Base-by-base conservation (phyloP, 2,329 filamentous ascomycete species). In the Trichoderma koningii region DNA sequence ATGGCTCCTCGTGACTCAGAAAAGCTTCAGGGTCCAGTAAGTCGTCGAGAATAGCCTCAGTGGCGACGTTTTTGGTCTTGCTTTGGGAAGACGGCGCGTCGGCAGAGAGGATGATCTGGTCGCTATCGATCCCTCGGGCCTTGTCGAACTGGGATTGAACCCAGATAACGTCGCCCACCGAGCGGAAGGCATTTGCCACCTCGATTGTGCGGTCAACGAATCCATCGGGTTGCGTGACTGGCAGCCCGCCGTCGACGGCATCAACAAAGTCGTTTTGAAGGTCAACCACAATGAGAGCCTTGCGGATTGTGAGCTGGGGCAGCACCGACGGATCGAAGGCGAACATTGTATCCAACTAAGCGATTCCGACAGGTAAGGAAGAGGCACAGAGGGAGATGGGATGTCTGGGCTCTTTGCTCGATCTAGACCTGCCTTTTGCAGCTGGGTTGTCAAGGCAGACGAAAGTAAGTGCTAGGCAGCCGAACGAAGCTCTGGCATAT, bases 191-290 rank as follows among this genome's bases (percentile, higher is more conserved):
- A 12, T 85, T 83, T 48, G 89, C 87, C 2, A 98, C 80, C 7
- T 83, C 77, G 21, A 87, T 79, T 48, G 93, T 85, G 30, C 85
- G 86, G 45, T 89, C 82, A 51, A 95, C 75, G 67, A 93, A 91
- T 10, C 86, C 85, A 4, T 83, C 77, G 3, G 87, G 86, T 50
- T 86, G 83, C 42, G 80, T 80, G 57, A 93, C 85, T 14, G 87
- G 84, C 21, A 97, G 77, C 28, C 87, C 85, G 63, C 91, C 90
- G 57, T 86, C 82, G 1, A 85, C 19, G 42, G 26, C 78, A 7
- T 86, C 82, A 65, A 96, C 79, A 72, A 98, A 97, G 75, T 97
- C 94, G 71, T 96, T 92, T 73, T 98, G 95, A 42, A 96, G 85
- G 72, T 97, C 94, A 68, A 97, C 83, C 19, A 96, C 80, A 21